Percentiles rank a stretch among this genome's conserved stretches.
Conservation (phyloP, 225 moss, liverwort and hornwort species). For the Neckera pumila region DNA sequence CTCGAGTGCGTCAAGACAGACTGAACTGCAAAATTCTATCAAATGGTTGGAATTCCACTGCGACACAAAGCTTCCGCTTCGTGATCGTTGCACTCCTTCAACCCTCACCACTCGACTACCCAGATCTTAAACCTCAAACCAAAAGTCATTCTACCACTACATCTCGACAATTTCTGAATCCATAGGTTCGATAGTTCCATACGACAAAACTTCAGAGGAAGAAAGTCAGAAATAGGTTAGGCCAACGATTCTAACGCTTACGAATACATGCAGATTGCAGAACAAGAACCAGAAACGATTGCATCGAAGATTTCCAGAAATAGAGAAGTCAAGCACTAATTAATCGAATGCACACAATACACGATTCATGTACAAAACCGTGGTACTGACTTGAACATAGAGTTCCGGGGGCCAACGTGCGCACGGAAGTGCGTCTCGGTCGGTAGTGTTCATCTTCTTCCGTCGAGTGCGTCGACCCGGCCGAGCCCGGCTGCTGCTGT, state of each 20-base stretch:
- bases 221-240: not conserved
- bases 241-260: not conserved
- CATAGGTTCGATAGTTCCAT: not conserved
- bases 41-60: not conserved
- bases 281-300: not conserved
- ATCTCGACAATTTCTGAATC: not conserved
- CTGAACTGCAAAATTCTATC: not conserved
- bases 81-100: not conserved
- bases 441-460: slow-evolving; percentile 57
- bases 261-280: not conserved
- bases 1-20: not conserved
- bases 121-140: not conserved
- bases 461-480: slow-evolving; percentile 3
- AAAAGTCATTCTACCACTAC: not conserved
- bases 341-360: not conserved
- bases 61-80: not conserved
- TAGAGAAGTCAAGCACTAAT: not conserved
- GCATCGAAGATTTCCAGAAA: not conserved
- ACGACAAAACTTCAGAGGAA: not conserved
- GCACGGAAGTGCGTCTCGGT: slow-evolving; percentile 50
- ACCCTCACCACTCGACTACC: not conserved
- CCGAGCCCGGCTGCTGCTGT: slow-evolving; percentile 8
- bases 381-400: slow-evolving; percentile 35
- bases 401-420: slow-evolving; percentile 17
- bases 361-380: not conserved